These are phyloP conservation scores for Solanum ahanhuiri DNA, from an alignment of 257 asterid genomes.

Conservation along the genomic window DNA sequence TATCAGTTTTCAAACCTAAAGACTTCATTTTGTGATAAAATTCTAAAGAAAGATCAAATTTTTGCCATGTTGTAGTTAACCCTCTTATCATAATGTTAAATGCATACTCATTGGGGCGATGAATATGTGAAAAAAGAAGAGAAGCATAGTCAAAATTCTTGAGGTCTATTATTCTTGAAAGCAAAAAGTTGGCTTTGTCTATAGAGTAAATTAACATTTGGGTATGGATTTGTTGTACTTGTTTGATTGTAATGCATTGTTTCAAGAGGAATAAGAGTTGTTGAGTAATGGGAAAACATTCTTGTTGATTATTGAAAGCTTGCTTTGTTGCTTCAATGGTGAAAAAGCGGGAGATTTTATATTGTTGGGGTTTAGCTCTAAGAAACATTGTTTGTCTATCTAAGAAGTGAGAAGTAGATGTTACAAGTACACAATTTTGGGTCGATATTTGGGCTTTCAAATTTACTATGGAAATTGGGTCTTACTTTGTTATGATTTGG, in stretches of 20 bases:
- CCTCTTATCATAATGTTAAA: conserved; percentile 81
- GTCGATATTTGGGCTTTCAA: neutral
- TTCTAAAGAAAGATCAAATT: conserved; percentile 39
- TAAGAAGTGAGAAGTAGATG: neutral
- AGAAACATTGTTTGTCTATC: neutral
- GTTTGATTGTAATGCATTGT: conserved; percentile 33
- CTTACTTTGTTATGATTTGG: neutral
- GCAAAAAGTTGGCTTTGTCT: conserved; percentile 59
- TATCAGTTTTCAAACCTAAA: conserved; percentile 50
- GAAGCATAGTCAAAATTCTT: conserved; percentile 39
- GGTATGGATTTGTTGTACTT: conserved; percentile 61
- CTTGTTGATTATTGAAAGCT: neutral
- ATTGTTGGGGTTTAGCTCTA: neutral
- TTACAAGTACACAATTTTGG: neutral
- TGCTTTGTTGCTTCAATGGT: neutral
- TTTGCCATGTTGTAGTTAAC: conserved; percentile 63
- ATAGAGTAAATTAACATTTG: conserved; percentile 51
- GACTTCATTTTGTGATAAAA: conserved; percentile 45
- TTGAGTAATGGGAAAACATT: conserved; percentile 11
- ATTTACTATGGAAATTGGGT: neutral
- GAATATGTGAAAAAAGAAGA: conserved; percentile 43
- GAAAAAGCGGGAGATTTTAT: conserved; percentile 1
- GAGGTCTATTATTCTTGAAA: conserved; percentile 50
- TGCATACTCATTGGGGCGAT: conserved; percentile 48
- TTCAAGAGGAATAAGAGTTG: conserved; percentile 35